Percentiles rank a stretch among this genome's conserved stretches.
Evolutionary conservation across 2,329 filamentous ascomycete genomes (phyloP).

Genomic region (Penicillium sp.): DNA sequence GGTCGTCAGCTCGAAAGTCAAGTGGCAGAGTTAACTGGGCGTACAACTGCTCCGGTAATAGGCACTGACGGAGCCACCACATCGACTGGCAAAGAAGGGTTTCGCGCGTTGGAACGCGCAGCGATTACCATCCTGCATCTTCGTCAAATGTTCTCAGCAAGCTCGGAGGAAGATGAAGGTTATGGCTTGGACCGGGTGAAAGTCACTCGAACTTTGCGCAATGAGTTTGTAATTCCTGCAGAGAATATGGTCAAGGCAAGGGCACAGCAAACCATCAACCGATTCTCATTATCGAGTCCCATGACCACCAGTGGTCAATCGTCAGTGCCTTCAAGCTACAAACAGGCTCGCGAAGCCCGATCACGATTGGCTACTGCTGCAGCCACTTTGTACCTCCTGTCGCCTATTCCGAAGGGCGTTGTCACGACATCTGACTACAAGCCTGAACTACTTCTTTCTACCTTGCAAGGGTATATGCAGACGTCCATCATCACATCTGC

Average conservation of each 20-base stretch:
- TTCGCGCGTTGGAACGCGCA: conserved; percentile 77
- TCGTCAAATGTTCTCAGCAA: conserved; percentile 68
- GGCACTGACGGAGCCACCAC: conserved; percentile 33
- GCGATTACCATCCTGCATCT: conserved; percentile 76
- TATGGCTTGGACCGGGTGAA: conserved; percentile 73
- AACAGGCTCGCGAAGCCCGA: conserved; percentile 71
- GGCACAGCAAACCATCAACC: conserved; percentile 76
- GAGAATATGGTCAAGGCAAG: conserved; percentile 72
- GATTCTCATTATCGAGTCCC: conserved; percentile 71
- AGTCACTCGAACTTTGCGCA: conserved; percentile 69
- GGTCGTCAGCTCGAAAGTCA: conserved; percentile 87
- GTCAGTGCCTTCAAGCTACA: conserved; percentile 50
- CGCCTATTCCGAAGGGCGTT: conserved; percentile 59
- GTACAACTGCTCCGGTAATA: conserved; percentile 26
- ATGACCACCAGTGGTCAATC: conserved; percentile 24
- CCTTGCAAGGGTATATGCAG: conserved; percentile 79
- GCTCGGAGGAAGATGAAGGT: conserved; percentile 71
- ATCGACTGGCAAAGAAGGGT: conserved; percentile 61
- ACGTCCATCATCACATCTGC: conserved; percentile 77
- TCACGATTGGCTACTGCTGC: conserved; percentile 72
- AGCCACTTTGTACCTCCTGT: conserved; percentile 76
- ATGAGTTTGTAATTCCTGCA: conserved; percentile 67
- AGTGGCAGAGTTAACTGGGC: conserved; percentile 65
- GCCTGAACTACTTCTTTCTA: conserved; percentile 71
- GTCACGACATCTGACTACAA: conserved; percentile 49